Base-by-base conservation (phyloP, 179 eudicot species). In the Drosera spatulata region DNA sequence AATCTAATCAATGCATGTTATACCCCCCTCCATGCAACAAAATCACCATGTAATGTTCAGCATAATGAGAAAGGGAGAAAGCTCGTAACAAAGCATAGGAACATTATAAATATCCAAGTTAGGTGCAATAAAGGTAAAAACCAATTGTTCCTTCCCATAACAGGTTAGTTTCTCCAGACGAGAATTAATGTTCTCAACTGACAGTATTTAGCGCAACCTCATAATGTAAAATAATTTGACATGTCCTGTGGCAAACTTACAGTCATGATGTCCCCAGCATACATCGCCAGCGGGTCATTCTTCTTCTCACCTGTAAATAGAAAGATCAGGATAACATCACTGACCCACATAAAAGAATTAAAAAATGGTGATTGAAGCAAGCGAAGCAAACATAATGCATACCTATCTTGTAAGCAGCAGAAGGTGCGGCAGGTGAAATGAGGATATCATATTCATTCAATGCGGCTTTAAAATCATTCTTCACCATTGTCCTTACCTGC, bases 221-320 rank as follows among this genome's bases (percentile, higher is more conserved):
- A 45, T 9, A 45, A 45, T 4, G 6, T 4, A 9, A 11, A 49
- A 49, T 6, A 49, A 10, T 3, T 9, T 49, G 52, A 10, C 52
- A 5, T 4, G n/a, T 3, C 58, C 53, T 12, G 42, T 47, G 53
- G 41, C 39, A 58, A 33, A 69, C 95, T 77, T 74, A 91, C 98
- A 42, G 96, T 91, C 98, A 91, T 91, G 58, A 86, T 84, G 75
- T 88, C 98, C 51, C 96, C 98, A 39, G 93, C 98, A 71, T 91
- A 91, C 96, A 91, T 88, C 65, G 96, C 88, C 80, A 91, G 67
- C 33, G 98, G 98, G 66, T 91, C 96, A 74, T 82, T 74, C 67
- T 81, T 91, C 88, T 88, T 91, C 73, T 91, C 98, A 63, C 95
- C 98, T 91, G 71, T 42, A 68, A 43, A 73, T 8, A 33, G 48